phyloP scores from a whole-genome alignment of 495 filamentous ascomycete genomes.

The Penicillium chermesinum region DNA sequence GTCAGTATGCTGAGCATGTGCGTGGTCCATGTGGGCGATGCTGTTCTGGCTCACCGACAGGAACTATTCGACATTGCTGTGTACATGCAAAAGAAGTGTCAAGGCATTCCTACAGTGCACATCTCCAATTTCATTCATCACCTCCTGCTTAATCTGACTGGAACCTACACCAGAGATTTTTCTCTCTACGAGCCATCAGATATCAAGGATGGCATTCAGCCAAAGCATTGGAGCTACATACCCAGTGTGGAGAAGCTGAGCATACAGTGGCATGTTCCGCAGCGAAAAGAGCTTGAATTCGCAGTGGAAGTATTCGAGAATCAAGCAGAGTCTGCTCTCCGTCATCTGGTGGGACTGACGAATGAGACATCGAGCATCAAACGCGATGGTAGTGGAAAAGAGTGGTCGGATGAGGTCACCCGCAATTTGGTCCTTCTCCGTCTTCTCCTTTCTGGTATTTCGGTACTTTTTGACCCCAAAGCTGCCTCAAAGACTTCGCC shows the following conservation, averaged over 20 bases:
- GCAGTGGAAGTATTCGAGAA: slow-evolving; percentile 82
- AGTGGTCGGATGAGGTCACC: slow-evolving; percentile 96
- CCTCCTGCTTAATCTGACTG: slow-evolving; percentile 92
- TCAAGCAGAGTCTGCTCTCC: slow-evolving; percentile 63
- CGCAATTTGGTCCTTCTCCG: slow-evolving; percentile 81
- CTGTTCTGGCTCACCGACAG: slow-evolving; percentile 78
- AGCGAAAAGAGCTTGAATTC: slow-evolving; percentile 73
- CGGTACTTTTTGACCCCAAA: slow-evolving; percentile 79
- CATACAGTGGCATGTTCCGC: slow-evolving; percentile 87
- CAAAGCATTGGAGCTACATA: slow-evolving; percentile 72
- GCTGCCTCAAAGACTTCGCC: slow-evolving; percentile 48
- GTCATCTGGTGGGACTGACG: slow-evolving; percentile 67
- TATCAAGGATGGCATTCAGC: slow-evolving; percentile 49
- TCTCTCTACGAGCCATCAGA: slow-evolving; percentile 72
- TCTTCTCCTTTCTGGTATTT: slow-evolving; percentile 80
- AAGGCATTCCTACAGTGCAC: slow-evolving; percentile 88
- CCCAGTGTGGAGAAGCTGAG: slow-evolving; percentile 67
- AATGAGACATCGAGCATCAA: slow-evolving; percentile 79
- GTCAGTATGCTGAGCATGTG: slow-evolving; percentile 98
- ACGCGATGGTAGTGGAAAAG: slow-evolving; percentile 90
- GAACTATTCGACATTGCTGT: slow-evolving; percentile 87
- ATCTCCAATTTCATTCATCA: slow-evolving; percentile 98
- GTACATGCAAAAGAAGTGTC: slow-evolving; percentile 94
- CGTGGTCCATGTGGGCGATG: slow-evolving; percentile 88
- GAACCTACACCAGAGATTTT: slow-evolving; percentile 87